Base-by-base conservation (phyloP, 2,329 filamentous ascomycete species). In the Amesomyces nigricolor region DNA sequence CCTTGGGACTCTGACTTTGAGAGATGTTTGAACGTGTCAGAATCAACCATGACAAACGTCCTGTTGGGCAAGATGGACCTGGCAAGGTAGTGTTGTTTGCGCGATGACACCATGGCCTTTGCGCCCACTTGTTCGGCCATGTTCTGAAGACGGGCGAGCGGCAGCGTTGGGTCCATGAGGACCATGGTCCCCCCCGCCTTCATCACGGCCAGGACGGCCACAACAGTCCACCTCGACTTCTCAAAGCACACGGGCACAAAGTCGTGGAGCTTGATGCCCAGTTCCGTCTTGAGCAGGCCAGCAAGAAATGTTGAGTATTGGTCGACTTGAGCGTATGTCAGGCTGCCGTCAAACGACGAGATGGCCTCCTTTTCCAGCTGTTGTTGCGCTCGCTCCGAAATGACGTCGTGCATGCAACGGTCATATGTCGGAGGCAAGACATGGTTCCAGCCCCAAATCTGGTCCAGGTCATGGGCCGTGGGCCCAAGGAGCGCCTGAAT, bases 341-440 rank as follows among this genome's bases (percentile, higher is more conserved):
- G 22, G 22, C 22, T 26, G 6, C 22, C 22, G 22, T 26, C 22
- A 26, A 26, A 26, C 4, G 51, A 53, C 16, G 44, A 32, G 17
- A 79, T 70, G 43, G 76, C 77, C 13, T 69, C 58, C 38, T 69
- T 68, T 35, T 71, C 62, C 1, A 4, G 74, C 1, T 70, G 66
- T 17, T 61, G 56, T 16, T 56, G 58, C 13, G 71, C 71, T 42
- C 69, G 68, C 6, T 72, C 67, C n/a, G 67, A 64, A 54, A 79
- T 70, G 51, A 77, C 61, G 32, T 77, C 72, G 57, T 79, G 76
- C 68, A 77, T 75, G 60, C 74, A 77, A 44, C 62, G 65, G 14
- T 70, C 62, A 11, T 76, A 26, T 26, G 22, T 26, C 22, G 22
- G 22, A 26, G 22, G 22, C 2, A 78, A 63, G 1, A 59, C 63